These are phyloP conservation scores for Trichoderma brevicompactum DNA, from an alignment of 2,329 filamentous ascomycete genomes.

Conservation along the genomic window DNA sequence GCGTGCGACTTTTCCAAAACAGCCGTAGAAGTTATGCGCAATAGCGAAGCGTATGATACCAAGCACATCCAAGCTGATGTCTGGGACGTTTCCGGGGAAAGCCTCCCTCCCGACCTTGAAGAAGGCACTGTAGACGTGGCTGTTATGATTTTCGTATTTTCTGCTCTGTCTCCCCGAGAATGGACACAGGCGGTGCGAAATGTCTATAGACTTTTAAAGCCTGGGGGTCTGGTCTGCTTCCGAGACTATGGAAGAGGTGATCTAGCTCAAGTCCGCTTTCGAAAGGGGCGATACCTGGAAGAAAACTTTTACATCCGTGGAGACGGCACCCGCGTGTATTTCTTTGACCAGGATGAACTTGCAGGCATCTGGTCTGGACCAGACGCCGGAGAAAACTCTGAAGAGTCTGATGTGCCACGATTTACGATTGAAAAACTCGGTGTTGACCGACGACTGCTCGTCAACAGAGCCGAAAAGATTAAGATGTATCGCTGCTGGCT, in stretches of 20 bases:
- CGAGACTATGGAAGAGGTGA: constrained; percentile 96
- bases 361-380: constrained; percentile 72
- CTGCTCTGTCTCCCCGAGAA: constrained; percentile 80
- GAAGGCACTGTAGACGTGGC: constrained; percentile 88
- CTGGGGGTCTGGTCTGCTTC: constrained; percentile 91
- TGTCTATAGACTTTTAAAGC: constrained; percentile 80
- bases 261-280: constrained; percentile 94
- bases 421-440: constrained; percentile 81
- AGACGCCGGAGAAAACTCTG: constrained; percentile 34
- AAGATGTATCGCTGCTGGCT: constrained; percentile 99
- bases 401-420: constrained; percentile 37
- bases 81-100: constrained; percentile 81
- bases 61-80: constrained; percentile 83
- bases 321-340: constrained; percentile 95
- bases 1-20: constrained; percentile 97
- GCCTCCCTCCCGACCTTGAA: constrained; percentile 74
- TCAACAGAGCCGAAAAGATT: constrained; percentile 85
- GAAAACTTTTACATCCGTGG: constrained; percentile 98
- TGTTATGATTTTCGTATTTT: constrained; percentile 97
- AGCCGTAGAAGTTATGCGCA: constrained; percentile 90
- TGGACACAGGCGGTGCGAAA: constrained; percentile 85
- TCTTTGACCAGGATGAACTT: constrained; percentile 89
- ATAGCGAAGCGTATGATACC: constrained; percentile 74
- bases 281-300: constrained; percentile 89
- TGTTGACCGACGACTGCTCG: constrained; percentile 84